Evolutionary conservation across 805 yeast genomes (phyloP).

Genomic region (Metschnikowia sp.): DNA sequence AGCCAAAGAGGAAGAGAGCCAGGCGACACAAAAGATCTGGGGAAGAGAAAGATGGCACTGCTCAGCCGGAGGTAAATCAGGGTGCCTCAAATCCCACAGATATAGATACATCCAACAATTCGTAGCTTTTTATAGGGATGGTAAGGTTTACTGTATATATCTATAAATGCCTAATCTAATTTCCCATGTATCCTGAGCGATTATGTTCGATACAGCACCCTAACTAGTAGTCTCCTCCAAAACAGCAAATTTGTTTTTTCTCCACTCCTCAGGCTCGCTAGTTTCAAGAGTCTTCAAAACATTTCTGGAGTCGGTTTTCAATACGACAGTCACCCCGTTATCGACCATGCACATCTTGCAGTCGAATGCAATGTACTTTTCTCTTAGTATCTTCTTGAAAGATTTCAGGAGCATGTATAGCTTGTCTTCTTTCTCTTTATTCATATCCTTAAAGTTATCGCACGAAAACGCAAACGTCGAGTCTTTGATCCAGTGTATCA

Average conservation of each 20-base stretch:
- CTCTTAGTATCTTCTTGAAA: constrained; percentile 32
- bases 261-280: constrained; percentile 1
- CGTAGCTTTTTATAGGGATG: neutral
- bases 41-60: constrained; percentile 2
- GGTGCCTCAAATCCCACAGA: neutral
- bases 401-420: constrained; percentile 38
- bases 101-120: neutral
- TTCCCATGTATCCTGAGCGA: neutral
- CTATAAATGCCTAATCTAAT: too few relatives aligned
- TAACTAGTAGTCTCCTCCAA: constrained; percentile 4
- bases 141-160: neutral
- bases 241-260: constrained; percentile 7
- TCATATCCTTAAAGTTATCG: constrained; percentile 30
- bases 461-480: constrained; percentile 42
- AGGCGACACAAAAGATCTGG: constrained; percentile 14
- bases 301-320: constrained; percentile 16
- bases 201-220: neutral
- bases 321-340: constrained; percentile 16
- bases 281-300: constrained; percentile 5
- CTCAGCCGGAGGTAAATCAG: neutral
- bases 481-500: constrained; percentile 41
- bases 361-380: constrained; percentile 46
- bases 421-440: constrained; percentile 39
- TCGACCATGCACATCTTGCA: constrained; percentile 47
- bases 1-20: constrained; percentile 14